Percentiles rank a stretch among this genome's conserved stretches.
phyloP scores from a whole-genome alignment of 2,329 filamentous ascomycete species.

The Dactylonectria macrodidyma region DNA sequence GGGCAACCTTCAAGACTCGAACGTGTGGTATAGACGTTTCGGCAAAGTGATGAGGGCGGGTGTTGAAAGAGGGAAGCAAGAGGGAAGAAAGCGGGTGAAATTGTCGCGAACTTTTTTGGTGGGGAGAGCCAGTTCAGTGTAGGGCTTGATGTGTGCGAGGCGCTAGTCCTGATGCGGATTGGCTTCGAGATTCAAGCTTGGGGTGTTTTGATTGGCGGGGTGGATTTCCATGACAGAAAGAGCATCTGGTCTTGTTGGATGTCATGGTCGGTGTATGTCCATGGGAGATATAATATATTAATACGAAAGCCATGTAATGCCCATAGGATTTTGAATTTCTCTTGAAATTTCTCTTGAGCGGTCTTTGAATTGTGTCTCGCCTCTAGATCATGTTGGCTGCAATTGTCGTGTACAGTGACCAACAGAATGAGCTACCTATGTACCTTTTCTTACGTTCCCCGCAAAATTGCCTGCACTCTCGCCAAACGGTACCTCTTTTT shows the following conservation, averaged over 20 bases:
- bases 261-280: background rate
- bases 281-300: background rate
- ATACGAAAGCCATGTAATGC: too few relatives aligned
- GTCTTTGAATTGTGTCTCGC: too few relatives aligned
- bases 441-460: background rate
- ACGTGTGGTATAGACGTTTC: constrained; percentile 72
- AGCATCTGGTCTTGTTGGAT: background rate
- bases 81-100: constrained; percentile 13
- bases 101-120: constrained; percentile 43
- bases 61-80: constrained; percentile 7
- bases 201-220: constrained; percentile 15
- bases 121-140: constrained; percentile 25
- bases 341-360: too few relatives aligned
- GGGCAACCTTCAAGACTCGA: constrained; percentile 84
- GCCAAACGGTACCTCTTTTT: background rate
- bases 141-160: constrained; percentile 32
- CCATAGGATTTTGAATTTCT: too few relatives aligned
- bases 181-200: background rate
- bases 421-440: background rate
- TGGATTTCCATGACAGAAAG: background rate
- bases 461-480: background rate
- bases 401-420: too few relatives aligned
- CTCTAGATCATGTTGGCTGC: too few relatives aligned
- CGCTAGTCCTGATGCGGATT: constrained; percentile 26
- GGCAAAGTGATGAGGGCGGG: constrained; percentile 84